phyloP scores from a whole-genome alignment of 768 basidiomycete species.

The Tylopilus vinaceipallidus region DNA sequence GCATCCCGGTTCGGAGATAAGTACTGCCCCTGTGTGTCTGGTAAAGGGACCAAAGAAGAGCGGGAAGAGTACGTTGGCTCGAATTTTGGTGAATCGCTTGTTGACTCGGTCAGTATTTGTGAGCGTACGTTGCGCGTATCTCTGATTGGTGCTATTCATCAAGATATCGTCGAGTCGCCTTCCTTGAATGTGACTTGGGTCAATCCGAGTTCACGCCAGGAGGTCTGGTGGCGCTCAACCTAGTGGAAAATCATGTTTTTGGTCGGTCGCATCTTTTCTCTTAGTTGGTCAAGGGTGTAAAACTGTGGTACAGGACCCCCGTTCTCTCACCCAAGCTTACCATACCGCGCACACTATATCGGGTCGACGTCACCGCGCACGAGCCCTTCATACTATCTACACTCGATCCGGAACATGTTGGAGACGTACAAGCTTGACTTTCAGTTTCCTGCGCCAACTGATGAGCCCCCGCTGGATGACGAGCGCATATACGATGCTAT shows the following conservation, averaged over 20 bases:
- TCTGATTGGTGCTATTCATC: neutral
- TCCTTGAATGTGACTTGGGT: slow-evolving; percentile 88
- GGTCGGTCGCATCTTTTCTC: slow-evolving; percentile 42
- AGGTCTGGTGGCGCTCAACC: slow-evolving; percentile 78
- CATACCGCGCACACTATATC: slow-evolving; percentile 75
- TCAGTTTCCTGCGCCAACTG: slow-evolving; percentile 41
- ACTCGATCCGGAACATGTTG: slow-evolving; percentile 62
- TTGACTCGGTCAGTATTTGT: slow-evolving; percentile 45
- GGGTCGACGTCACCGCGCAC: slow-evolving; percentile 77
- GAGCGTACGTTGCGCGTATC: neutral
- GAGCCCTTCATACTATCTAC: slow-evolving; percentile 73
- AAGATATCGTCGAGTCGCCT: slow-evolving; percentile 82
- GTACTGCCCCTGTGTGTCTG: slow-evolving; percentile 45
- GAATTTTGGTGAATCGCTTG: slow-evolving; percentile 69
- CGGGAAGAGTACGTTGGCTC: slow-evolving; percentile 89
- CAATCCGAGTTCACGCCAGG: slow-evolving; percentile 92
- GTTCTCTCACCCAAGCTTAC: slow-evolving; percentile 77
- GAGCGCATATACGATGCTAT: slow-evolving; percentile 53
- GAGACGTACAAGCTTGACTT: slow-evolving; percentile 70
- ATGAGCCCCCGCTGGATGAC: slow-evolving; percentile 30
- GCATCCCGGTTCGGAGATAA: slow-evolving; percentile 12
- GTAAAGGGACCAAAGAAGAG: slow-evolving; percentile 84
- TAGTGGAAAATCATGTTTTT: slow-evolving; percentile 65
- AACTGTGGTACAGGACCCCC: slow-evolving; percentile 61
- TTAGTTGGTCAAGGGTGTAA: neutral